phyloP scores from a whole-genome alignment of 2,329 filamentous ascomycete species.

The Pseudogymnoascus sp. region DNA sequence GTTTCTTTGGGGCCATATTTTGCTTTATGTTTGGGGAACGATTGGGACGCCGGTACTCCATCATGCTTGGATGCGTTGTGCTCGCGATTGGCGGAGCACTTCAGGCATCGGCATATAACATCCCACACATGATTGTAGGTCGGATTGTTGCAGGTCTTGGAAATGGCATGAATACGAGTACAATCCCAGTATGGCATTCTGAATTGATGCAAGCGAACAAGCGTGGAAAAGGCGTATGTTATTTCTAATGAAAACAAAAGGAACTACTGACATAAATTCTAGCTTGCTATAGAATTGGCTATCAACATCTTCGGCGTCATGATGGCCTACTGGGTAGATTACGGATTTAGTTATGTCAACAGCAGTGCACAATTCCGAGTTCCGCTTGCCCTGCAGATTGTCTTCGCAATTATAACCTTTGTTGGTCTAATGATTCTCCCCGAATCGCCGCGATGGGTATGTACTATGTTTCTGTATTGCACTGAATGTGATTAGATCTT shows the following conservation, averaged over 20 bases:
- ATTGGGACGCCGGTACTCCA: constrained; percentile 36
- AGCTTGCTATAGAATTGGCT: constrained; percentile 26
- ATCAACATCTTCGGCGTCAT: constrained; percentile 31
- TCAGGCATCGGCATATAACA: constrained; percentile 32
- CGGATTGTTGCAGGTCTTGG: constrained; percentile 39
- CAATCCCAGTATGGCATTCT: constrained; percentile 40
- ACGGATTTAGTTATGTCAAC: constrained; percentile 31
- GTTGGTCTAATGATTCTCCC: constrained; percentile 31
- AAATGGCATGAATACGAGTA: constrained; percentile 41
- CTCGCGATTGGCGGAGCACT: constrained; percentile 37
- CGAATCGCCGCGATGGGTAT: constrained; percentile 29
- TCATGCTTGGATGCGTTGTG: constrained; percentile 34
- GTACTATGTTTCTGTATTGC: constrained; percentile 10
- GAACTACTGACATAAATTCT: neutral
- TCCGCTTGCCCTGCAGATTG: constrained; percentile 37
- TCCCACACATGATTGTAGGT: constrained; percentile 38
- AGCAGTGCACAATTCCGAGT: constrained; percentile 43
- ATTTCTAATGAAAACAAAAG: neutral
- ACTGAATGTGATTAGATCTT: neutral
- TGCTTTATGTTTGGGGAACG: constrained; percentile 36
- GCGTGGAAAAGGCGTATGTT: constrained; percentile 28
- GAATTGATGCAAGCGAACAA: constrained; percentile 35
- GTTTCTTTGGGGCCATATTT: constrained; percentile 37
- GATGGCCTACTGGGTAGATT: constrained; percentile 31
- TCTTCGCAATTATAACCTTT: constrained; percentile 33